These are phyloP conservation scores for Colletotrichum orbiculare DNA, from an alignment of 2,329 filamentous ascomycete species.

Conservation along the genomic window DNA sequence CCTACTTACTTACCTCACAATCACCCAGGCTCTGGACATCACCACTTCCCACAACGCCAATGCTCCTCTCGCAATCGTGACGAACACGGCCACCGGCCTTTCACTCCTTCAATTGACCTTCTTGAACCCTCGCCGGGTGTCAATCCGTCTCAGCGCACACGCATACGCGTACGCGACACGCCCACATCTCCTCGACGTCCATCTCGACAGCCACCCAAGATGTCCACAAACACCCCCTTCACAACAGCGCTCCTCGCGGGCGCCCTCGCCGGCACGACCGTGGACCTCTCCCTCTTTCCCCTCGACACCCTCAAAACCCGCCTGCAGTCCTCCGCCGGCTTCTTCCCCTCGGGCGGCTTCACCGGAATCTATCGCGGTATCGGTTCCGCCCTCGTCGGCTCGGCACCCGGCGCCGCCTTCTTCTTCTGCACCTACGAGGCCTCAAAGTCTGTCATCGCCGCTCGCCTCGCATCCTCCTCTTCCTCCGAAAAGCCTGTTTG, in stretches of 20 bases:
- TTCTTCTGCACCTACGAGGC: conserved; percentile 97
- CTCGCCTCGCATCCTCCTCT: conserved; percentile 42
- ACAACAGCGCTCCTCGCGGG: conserved; percentile 78
- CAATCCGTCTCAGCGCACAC: background rate
- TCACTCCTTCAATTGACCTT: background rate
- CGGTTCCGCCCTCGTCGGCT: conserved; percentile 88
- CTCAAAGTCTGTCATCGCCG: conserved; percentile 67
- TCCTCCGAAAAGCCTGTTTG: conserved; percentile 20
- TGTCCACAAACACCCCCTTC: conserved; percentile 54
- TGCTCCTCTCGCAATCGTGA: conserved; percentile 13
- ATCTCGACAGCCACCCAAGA: background rate
- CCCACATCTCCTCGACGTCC: background rate
- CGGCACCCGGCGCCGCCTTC: conserved; percentile 91
- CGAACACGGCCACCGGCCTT: conserved; percentile 3
- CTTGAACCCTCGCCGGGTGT: background rate
- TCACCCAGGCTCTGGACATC: background rate
- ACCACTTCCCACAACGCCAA: background rate
- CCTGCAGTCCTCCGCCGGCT: conserved; percentile 83
- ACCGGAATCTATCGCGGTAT: conserved; percentile 92
- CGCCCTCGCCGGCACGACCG: conserved; percentile 91
- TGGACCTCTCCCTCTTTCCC: conserved; percentile 96
- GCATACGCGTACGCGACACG: background rate
- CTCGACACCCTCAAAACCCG: conserved; percentile 99
- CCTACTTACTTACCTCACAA: too few relatives aligned
- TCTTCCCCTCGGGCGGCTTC: conserved; percentile 88